These are phyloP conservation scores for Myrica gale DNA, from an alignment of 306 rosid species.

Conservation along the genomic window DNA sequence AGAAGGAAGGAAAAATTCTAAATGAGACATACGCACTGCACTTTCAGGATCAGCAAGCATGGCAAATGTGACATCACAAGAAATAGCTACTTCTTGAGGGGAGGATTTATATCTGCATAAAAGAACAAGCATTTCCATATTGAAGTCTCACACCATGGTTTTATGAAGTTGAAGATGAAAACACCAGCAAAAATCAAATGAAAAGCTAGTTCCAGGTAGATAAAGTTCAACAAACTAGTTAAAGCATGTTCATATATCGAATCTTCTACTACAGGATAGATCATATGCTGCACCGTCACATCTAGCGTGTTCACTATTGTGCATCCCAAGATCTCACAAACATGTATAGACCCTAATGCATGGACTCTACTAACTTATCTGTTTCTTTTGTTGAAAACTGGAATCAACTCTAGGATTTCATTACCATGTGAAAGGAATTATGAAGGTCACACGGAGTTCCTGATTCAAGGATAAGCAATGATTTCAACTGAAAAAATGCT, in stretches of 20 bases:
- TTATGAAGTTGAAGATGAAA: conserved; percentile 18
- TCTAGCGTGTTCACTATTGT: background rate
- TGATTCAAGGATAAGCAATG: background rate
- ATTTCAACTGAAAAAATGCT: background rate
- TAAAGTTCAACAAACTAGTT: conserved; percentile 2
- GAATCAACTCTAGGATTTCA: no score
- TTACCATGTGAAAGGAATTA: background rate
- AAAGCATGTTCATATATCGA: background rate
- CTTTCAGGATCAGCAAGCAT: conserved; percentile 98
- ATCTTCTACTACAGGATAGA: background rate
- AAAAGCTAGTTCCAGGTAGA: background rate
- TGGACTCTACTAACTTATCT: background rate
- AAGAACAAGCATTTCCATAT: conserved; percentile 5
- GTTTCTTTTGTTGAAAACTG: background rate
- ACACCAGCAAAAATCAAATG: background rate
- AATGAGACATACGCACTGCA: conserved; percentile 69
- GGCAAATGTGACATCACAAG: conserved; percentile 92
- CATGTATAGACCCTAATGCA: background rate
- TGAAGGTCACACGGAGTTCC: background rate
- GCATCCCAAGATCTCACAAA: background rate
- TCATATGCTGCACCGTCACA: background rate
- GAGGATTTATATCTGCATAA: conserved; percentile 70
- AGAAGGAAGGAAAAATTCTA: conserved; percentile 5
- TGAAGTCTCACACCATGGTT: background rate
- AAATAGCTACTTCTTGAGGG: conserved; percentile 86